Evolutionary conservation across 176 grass and related monocot genomes (phyloP).

Genomic region (Panicum miliaceum): DNA sequence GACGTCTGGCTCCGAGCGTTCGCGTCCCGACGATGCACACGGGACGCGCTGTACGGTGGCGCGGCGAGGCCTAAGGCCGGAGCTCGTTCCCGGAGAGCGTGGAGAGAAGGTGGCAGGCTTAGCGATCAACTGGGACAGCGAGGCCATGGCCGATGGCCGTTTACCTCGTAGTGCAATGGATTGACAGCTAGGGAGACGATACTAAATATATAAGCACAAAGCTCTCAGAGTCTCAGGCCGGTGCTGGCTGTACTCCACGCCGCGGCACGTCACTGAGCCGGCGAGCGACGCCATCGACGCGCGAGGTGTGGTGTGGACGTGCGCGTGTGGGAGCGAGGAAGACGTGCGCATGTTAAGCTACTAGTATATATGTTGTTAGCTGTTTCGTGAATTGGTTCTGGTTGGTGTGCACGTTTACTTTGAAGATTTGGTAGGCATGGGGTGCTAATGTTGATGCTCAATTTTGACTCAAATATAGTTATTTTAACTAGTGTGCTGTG

Average conservation of each 20-base stretch:
- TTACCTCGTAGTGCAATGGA: background rate
- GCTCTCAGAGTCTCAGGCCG: background rate
- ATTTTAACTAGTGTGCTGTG: background rate
- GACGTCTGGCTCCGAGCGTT: background rate
- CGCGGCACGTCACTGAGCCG: background rate
- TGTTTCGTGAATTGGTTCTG: background rate
- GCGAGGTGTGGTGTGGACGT: background rate
- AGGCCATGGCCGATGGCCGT: conserved; percentile 20
- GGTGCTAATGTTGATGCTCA: conserved; percentile 1
- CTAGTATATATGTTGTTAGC: too few species aligned
- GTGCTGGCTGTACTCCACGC: background rate
- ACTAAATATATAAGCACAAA: background rate
- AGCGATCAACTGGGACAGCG: conserved; percentile 18
- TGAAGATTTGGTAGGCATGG: background rate
- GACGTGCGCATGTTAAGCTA: background rate
- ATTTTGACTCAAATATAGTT: background rate
- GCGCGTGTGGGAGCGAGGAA: background rate
- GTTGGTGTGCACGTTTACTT: background rate
- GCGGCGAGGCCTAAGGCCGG: conserved; percentile 11
- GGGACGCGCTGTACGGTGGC: background rate
- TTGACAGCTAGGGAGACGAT: background rate
- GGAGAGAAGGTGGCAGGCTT: conserved; percentile 3
- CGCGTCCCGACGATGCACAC: conserved; percentile 5
- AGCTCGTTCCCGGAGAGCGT: conserved; percentile 3
- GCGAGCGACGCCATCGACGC: background rate